phyloP scores from a whole-genome alignment of 306 rosid genomes.

The Alnus glutinosa region DNA sequence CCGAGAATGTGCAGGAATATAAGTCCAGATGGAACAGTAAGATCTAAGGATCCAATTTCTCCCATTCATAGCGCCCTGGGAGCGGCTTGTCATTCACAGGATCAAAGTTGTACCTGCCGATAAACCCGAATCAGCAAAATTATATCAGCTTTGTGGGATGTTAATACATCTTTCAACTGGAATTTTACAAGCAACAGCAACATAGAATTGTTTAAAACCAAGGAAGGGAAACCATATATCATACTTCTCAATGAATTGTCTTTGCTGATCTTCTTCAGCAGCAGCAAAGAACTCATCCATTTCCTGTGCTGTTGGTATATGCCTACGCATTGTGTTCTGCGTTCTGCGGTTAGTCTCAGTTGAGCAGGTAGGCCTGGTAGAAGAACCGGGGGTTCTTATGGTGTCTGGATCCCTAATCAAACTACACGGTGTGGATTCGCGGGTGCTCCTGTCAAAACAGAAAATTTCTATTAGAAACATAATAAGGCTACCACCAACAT shows the following conservation, averaged over 20 bases:
- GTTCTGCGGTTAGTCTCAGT: slow-evolving; percentile 46
- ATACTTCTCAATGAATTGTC: slow-evolving; percentile 76
- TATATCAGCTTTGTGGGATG: neutral
- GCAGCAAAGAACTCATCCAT: slow-evolving; percentile 84
- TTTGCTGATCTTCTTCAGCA: slow-evolving; percentile 72
- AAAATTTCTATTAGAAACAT: slow-evolving; percentile 5
- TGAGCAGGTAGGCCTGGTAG: slow-evolving; percentile 66
- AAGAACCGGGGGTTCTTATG: slow-evolving; percentile 76
- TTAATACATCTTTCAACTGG: neutral
- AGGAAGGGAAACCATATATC: neutral
- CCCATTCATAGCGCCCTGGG: slow-evolving; percentile 87
- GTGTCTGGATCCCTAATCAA: slow-evolving; percentile 71
- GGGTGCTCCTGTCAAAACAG: slow-evolving; percentile 59
- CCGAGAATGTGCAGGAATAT: slow-evolving; percentile 41
- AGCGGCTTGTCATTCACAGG: slow-evolving; percentile 82
- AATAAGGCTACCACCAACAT: slow-evolving; percentile 5
- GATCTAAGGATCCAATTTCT: slow-evolving; percentile 55
- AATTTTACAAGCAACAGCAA: slow-evolving; percentile 10
- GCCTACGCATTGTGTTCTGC: slow-evolving; percentile 54
- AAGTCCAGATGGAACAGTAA: slow-evolving; percentile 48
- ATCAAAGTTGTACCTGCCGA: slow-evolving; percentile 93
- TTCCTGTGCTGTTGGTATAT: slow-evolving; percentile 67
- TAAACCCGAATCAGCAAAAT: slow-evolving; percentile 20
- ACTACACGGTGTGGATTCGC: slow-evolving; percentile 96
- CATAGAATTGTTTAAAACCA: neutral